A percentile compares a stretch with the other conserved stretches of the same genome.
Conservation (phyloP, 176 grass and related monocot genomes). For the sorghum (Sorghum bicolor) region Sorghum_bicolor_NCBIv3 NC_012875.2:60172501-60173000, state of each 20-base stretch:
- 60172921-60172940: not conserved
- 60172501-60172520: too few relatives aligned
- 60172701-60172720: not conserved
- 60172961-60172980: too few relatives aligned
- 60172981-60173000: too few relatives aligned
- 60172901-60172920: not conserved
- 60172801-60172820: not conserved
- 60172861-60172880: not conserved
- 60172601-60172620: not conserved
- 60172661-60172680: not conserved
- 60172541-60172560: not conserved
- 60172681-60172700: not conserved
- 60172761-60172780: too few relatives aligned
- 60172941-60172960: too few relatives aligned
- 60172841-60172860: not conserved
- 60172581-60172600: not conserved
- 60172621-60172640: not conserved
- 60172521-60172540: not conserved
- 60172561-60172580: too few relatives aligned
- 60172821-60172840: not conserved
- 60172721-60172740: not conserved
- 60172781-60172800: not conserved
- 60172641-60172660: not conserved
- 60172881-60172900: not conserved
- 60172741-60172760: not conserved